Evolutionary conservation across 2,329 filamentous ascomycete genomes (phyloP).

Genomic region (Pezizomycotina sp.): DNA sequence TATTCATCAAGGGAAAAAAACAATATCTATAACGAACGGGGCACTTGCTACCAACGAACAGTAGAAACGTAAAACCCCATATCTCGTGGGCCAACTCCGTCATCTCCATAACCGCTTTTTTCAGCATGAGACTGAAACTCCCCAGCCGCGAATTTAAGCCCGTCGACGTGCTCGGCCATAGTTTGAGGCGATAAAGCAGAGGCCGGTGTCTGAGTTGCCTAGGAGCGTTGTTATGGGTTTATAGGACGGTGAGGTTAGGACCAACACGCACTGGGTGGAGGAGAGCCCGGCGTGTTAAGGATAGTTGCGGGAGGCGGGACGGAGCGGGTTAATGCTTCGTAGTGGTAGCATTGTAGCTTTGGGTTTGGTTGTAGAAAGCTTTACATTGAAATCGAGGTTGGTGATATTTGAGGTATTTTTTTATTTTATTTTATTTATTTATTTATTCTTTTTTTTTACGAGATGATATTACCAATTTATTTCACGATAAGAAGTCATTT

Average conservation of each 20-base stretch:
- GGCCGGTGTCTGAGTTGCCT: background rate
- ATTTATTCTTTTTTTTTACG: slow-evolving; percentile 36
- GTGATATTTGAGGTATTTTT: slow-evolving; percentile 40
- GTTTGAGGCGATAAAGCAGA: slow-evolving; percentile 24
- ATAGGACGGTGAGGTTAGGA: slow-evolving; percentile 38
- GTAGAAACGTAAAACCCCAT: slow-evolving; percentile 39
- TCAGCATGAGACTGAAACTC: slow-evolving; percentile 36
- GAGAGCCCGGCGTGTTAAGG: too few relatives aligned
- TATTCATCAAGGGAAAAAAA: too few relatives aligned
- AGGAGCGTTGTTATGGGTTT: slow-evolving; percentile 31
- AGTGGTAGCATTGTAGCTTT: background rate
- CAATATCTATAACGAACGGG: background rate
- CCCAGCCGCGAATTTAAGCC: slow-evolving; percentile 40
- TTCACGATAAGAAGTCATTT: background rate
- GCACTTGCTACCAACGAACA: slow-evolving; percentile 23
- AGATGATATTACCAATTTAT: slow-evolving; percentile 18
- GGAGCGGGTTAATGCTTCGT: too few relatives aligned
- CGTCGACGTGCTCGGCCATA: slow-evolving; percentile 40
- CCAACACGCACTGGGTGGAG: slow-evolving; percentile 35
- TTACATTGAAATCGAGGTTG: slow-evolving; percentile 39
- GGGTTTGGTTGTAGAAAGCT: background rate
- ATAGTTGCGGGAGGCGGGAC: too few relatives aligned
- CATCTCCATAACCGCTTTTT: slow-evolving; percentile 33
- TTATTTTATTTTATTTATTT: slow-evolving; percentile 35
- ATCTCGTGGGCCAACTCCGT: slow-evolving; percentile 36